phyloP scores from a whole-genome alignment of 179 eudicot genomes.

The Corrigiola litoralis region DNA sequence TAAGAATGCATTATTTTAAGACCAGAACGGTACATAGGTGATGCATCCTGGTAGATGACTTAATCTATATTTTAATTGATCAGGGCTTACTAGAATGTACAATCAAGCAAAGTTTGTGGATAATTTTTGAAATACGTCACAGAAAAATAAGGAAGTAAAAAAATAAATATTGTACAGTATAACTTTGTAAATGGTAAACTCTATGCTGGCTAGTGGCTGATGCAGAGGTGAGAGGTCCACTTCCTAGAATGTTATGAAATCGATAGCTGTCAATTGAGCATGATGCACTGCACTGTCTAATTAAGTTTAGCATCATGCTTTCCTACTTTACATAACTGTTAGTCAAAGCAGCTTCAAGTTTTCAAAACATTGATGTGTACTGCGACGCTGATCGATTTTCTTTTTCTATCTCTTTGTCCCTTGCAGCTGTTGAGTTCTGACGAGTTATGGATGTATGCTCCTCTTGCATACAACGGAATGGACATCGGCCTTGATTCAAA shows the following conservation, averaged over 20 bases:
- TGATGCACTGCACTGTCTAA: neutral
- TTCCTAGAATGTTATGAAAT: neutral
- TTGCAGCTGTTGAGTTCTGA: conserved; percentile 79
- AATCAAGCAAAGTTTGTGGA: no score
- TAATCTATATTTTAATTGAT: neutral
- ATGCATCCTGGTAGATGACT: neutral
- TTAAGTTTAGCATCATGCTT: no score
- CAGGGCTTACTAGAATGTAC: no score
- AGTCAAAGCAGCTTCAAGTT: no score
- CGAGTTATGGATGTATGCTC: conserved; percentile 89
- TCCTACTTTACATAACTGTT: no score
- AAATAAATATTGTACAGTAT: no score
- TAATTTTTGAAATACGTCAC: no score
- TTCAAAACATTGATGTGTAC: no score
- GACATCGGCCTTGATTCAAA: conserved; percentile 57
- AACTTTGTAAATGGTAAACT: no score
- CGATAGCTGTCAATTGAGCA: neutral
- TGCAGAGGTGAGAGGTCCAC: neutral
- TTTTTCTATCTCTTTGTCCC: neutral
- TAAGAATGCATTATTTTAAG: neutral
- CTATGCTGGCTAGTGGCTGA: neutral
- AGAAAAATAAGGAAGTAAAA: no score
- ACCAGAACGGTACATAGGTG: neutral
- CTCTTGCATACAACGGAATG: conserved; percentile 80
- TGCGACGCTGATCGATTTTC: no score